Evolutionary conservation across 176 grass and related monocot species (phyloP).

Genomic region (Aegilops longissima): DNA sequence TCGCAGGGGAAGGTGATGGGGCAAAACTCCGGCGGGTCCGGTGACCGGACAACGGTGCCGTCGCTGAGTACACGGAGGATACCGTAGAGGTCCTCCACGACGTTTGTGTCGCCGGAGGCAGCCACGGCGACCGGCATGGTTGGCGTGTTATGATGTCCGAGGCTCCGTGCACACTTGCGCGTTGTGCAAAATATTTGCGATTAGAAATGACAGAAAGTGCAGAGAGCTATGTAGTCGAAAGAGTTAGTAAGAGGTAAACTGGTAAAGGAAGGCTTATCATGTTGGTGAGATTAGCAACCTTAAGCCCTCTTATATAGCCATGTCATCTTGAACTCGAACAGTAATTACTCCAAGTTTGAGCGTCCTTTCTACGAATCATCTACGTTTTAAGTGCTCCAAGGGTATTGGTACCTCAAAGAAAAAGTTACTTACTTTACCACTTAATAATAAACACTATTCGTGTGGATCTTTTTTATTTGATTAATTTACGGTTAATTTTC

Average conservation of each 20-base stretch:
- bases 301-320: constrained; percentile 28
- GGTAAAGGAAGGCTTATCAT: not conserved
- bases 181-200: not conserved
- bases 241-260: not conserved
- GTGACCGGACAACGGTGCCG: constrained; percentile 44
- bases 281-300: constrained; percentile 7
- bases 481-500: too few species aligned
- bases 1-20: constrained; percentile 33
- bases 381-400: too few species aligned
- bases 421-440: too few species aligned
- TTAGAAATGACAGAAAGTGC: not conserved
- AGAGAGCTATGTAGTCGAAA: not conserved
- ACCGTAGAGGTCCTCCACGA: constrained; percentile 40
- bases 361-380: too few species aligned
- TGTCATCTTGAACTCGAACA: not conserved
- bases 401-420: too few species aligned
- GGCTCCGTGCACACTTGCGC: not conserved
- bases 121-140: constrained; percentile 25
- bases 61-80: constrained; percentile 45
- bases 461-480: too few species aligned
- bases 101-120: not conserved
- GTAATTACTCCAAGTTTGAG: too few species aligned
- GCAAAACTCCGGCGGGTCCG: constrained; percentile 32
- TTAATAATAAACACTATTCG: too few species aligned
- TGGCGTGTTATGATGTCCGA: not conserved